Evolutionary conservation across 164 flowering plant genomes (phyloP).

Genomic region (Dillenia suffruticosa): DNA sequence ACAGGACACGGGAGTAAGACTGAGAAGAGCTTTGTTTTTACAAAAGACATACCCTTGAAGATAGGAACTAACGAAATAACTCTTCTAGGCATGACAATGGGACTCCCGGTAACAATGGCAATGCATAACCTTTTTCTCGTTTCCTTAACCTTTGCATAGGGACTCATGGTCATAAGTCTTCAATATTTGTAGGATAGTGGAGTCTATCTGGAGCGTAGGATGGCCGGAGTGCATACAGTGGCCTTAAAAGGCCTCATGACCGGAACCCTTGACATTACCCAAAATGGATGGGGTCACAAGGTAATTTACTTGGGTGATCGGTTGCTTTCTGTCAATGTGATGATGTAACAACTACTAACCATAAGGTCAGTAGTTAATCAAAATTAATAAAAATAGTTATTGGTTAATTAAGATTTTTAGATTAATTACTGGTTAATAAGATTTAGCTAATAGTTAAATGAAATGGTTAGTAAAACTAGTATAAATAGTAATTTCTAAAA

Average conservation of each 20-base stretch:
- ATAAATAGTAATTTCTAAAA: too few species aligned
- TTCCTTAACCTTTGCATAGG: not conserved
- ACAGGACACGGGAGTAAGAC: constrained; percentile 59
- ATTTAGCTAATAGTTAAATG: too few species aligned
- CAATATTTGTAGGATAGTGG: constrained; percentile 71
- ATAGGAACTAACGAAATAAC: constrained; percentile 60
- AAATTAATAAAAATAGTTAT: too few species aligned
- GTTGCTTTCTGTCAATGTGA: too few species aligned
- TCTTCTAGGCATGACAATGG: constrained; percentile 54
- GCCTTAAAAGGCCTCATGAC: constrained; percentile 66
- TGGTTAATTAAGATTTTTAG: too few species aligned
- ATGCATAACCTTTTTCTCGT: not conserved
- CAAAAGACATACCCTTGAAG: constrained; percentile 33
- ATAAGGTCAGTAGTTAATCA: too few species aligned
- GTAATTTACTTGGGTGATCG: constrained; percentile 17
- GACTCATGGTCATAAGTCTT: constrained; percentile 2
- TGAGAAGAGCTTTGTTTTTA: constrained; percentile 54
- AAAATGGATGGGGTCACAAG: constrained; percentile 66
- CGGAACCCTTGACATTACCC: constrained; percentile 74
- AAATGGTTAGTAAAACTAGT: too few species aligned
- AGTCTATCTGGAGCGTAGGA: constrained; percentile 73
- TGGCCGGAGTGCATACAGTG: constrained; percentile 56
- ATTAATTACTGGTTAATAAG: too few species aligned
- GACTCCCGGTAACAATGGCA: constrained; percentile 56
- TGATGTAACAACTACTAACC: too few species aligned